These are phyloP conservation scores for Lumnitzera racemosa DNA, from an alignment of 345 rosid genomes.

Conservation along the genomic window DNA sequence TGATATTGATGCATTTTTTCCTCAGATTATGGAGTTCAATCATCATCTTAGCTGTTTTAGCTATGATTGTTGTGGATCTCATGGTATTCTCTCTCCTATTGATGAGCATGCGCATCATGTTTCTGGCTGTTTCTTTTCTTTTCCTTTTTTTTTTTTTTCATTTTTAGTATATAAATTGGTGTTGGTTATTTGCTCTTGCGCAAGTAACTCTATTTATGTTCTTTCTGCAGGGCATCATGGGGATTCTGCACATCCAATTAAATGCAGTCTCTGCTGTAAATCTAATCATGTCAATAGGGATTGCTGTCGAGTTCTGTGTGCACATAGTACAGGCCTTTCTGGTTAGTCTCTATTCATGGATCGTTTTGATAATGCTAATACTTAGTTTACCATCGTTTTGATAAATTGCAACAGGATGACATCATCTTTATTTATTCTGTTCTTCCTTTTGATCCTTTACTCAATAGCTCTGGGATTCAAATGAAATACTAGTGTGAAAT, in stretches of 20 bases:
- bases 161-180: too few relatives aligned
- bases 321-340: conserved; percentile 83
- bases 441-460: too few relatives aligned
- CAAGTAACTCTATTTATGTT: too few relatives aligned
- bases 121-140: too few relatives aligned
- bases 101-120: not conserved
- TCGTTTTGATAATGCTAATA: not conserved
- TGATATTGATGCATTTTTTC: conserved; percentile 2
- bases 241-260: conserved; percentile 75
- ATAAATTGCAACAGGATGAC: not conserved
- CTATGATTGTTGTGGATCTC: conserved; percentile 83
- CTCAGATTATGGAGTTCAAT: conserved; percentile 79
- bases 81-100: conserved; percentile 46
- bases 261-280: conserved; percentile 96
- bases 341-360: conserved; percentile 38
- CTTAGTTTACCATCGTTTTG: not conserved
- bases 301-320: conserved; percentile 91
- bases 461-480: too few relatives aligned
- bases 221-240: conserved; percentile 81
- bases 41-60: conserved; percentile 68
- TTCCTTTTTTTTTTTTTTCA: too few relatives aligned
- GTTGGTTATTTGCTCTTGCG: too few relatives aligned
- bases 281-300: conserved; percentile 91
- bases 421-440: too few relatives aligned
- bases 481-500: too few relatives aligned